Evolutionary conservation across 2,329 filamentous ascomycete species (phyloP).

Genomic region (Aureobasidium mangrovei): DNA sequence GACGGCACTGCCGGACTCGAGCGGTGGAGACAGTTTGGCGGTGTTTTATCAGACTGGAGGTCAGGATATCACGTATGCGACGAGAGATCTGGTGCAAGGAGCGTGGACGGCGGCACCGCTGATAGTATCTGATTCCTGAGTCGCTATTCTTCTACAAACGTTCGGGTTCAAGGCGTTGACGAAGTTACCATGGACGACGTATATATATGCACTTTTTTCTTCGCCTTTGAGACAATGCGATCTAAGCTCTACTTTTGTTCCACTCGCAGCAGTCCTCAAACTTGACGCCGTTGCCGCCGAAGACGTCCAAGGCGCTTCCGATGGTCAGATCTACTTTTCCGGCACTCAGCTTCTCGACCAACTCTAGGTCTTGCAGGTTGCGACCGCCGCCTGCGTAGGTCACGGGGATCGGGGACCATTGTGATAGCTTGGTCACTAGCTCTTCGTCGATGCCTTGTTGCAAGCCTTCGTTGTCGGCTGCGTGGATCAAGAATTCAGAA

Average conservation of each 20-base stretch:
- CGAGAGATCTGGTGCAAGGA: conserved; percentile 24
- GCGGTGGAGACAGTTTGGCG: conserved; percentile 24
- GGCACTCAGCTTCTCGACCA: conserved; percentile 66
- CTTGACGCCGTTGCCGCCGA: conserved; percentile 77
- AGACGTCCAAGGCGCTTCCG: conserved; percentile 91
- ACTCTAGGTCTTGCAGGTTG: conserved; percentile 69
- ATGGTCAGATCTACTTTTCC: conserved; percentile 90
- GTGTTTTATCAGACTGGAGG: conserved; percentile 28
- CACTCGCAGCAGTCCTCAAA: conserved; percentile 85
- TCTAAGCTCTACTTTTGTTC: conserved; percentile 48
- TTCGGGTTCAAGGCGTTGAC: no score
- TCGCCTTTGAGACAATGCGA: no score
- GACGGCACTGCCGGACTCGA: conserved; percentile 26
- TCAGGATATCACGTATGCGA: conserved; percentile 23
- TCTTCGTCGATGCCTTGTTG: conserved; percentile 85
- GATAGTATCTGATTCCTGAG: conserved; percentile 7
- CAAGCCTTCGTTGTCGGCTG: conserved; percentile 90
- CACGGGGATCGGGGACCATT: conserved; percentile 86
- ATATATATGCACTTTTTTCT: no score
- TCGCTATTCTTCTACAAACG: no score
- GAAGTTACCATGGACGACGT: no score
- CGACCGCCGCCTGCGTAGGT: conserved; percentile 95
- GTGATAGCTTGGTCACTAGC: conserved; percentile 64
- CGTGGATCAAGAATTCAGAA: conserved; percentile 93
- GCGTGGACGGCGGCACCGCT: conserved; percentile 21